Evolutionary conservation across 1,284 basidiomycete genomes (phyloP), one percentile per base, ranked within the genome.

Genomic region (Volvariella surrecta): DNA sequence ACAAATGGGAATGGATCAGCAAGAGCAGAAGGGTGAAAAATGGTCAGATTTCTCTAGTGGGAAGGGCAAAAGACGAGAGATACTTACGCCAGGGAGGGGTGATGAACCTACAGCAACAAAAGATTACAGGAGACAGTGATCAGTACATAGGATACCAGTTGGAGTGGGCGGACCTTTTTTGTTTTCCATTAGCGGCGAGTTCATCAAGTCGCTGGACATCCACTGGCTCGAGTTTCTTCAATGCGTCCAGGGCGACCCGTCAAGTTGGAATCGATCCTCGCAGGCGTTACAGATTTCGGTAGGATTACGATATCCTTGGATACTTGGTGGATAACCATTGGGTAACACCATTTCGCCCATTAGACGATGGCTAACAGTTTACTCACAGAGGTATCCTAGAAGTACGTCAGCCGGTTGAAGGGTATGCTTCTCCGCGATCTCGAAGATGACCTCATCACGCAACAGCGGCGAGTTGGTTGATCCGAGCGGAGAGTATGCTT

Each of bases 401-500:
- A 84, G 61, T 17, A 89, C 68, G 47, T 85, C 82, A 2, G 82
- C 67, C 1, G 76, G 67, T 32, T 73, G 63, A 30, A 83, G 61
- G 3, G 60, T 60, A 58, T 86, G 69, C 59, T 79, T 80, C 48
- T 69, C 55, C 3, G 84, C 86, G 45, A 91, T 73, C 48, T 69
- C 67, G n/a, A 64, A 49, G 11, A 88, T 75, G 13, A 73, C 71
- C 42, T 80, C 73, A 56, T 94, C 89, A 13, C 62, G 60, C 44
- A 89, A 62, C n/a, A 93, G 63, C 1, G 86, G 84, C 2, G 75
- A 73, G 51, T 73, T 69, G 4, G 79, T 77, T 15, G 84, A 88
- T 3, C 89, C 89, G 21, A 92, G 73, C 2, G 91, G 91, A 7
- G 84, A 89, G 63, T 91, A 93, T 0, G 89, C 89, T 59, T 90